Conservation (phyloP, 345 rosid genomes). For the Orychophragmus violaceus region DNA sequence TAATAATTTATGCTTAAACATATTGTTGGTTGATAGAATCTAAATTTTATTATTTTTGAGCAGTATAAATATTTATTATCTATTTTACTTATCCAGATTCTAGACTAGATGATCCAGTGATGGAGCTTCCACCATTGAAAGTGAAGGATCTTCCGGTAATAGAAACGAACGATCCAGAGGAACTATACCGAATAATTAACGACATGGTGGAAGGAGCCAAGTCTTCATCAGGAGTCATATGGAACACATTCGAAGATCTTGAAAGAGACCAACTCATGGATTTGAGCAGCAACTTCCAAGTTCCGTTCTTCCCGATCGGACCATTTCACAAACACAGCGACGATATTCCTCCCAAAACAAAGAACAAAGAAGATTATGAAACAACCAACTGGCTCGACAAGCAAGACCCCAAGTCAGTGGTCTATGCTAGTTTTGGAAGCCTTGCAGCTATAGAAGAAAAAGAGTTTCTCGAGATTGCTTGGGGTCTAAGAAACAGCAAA, state of each 20-base stretch:
- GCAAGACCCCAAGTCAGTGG: slow-evolving; percentile 38
- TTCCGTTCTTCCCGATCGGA: slow-evolving; percentile 41
- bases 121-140: slow-evolving; percentile 38
- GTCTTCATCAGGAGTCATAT: slow-evolving; percentile 43
- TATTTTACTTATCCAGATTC: slow-evolving; percentile 24
- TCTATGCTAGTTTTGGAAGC: slow-evolving; percentile 66
- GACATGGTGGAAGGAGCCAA: slow-evolving; percentile 27
- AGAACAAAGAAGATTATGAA: slow-evolving; percentile 18
- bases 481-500: slow-evolving; percentile 43
- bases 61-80: background rate
- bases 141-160: slow-evolving; percentile 42
- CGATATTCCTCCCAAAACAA: slow-evolving; percentile 18
- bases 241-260: slow-evolving; percentile 50
- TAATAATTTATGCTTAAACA: background rate
- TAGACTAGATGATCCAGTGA: slow-evolving; percentile 31
- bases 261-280: slow-evolving; percentile 31
- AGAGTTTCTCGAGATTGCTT: slow-evolving; percentile 47
- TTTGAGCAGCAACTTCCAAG: slow-evolving; percentile 15
- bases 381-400: slow-evolving; percentile 52
- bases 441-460: slow-evolving; percentile 31
- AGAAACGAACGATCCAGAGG: slow-evolving; percentile 11
- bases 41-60: background rate
- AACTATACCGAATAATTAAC: background rate
- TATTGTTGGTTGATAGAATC: background rate
- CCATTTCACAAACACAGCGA: slow-evolving; percentile 42